Conservation (phyloP, 2,329 filamentous ascomycete species). For the Aspergillus ochraceoroseus region DNA sequence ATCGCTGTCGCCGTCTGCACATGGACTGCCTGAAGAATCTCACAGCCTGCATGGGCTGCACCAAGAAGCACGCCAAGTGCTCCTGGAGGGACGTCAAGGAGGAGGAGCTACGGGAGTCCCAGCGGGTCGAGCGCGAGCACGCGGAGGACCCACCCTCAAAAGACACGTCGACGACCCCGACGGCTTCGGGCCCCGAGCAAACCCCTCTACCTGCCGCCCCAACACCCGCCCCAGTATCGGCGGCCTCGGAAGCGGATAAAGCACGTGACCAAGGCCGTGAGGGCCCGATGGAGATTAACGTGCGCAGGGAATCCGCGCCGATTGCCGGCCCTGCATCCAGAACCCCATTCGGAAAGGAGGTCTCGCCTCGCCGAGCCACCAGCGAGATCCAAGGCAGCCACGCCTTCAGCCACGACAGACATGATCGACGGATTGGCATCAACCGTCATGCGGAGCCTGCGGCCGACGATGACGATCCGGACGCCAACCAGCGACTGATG, state of each 20-base stretch:
- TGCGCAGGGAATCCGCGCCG: slow-evolving; percentile 23
- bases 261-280: slow-evolving; percentile 3
- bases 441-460: slow-evolving; percentile 16
- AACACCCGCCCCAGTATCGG: slow-evolving; percentile 9
- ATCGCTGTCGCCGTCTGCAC: slow-evolving; percentile 72
- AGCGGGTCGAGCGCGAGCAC: slow-evolving; percentile 20
- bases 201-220: slow-evolving; percentile 11
- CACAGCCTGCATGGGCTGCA: slow-evolving; percentile 80
- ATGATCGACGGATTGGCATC: slow-evolving; percentile 17
- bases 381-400: slow-evolving; percentile 35
- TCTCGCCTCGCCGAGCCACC: slow-evolving; percentile 35
- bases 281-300: slow-evolving; percentile 10
- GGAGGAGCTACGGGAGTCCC: slow-evolving; percentile 53
- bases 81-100: slow-evolving; percentile 77
- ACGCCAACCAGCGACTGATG: slow-evolving; percentile 39
- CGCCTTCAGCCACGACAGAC: slow-evolving; percentile 4
- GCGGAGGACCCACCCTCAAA: slow-evolving; percentile 17
- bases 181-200: slow-evolving; percentile 7
- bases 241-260: slow-evolving; percentile 11
- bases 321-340: slow-evolving; percentile 21
- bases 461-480: slow-evolving; percentile 36
- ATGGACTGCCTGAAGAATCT: slow-evolving; percentile 81
- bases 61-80: slow-evolving; percentile 85
- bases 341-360: slow-evolving; percentile 23
- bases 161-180: slow-evolving; percentile 12